A percentile compares a stretch with the other conserved stretches of the same genome.
phyloP scores from a whole-genome alignment of 139 green algal species.

The Chlorella sp. region DNA sequence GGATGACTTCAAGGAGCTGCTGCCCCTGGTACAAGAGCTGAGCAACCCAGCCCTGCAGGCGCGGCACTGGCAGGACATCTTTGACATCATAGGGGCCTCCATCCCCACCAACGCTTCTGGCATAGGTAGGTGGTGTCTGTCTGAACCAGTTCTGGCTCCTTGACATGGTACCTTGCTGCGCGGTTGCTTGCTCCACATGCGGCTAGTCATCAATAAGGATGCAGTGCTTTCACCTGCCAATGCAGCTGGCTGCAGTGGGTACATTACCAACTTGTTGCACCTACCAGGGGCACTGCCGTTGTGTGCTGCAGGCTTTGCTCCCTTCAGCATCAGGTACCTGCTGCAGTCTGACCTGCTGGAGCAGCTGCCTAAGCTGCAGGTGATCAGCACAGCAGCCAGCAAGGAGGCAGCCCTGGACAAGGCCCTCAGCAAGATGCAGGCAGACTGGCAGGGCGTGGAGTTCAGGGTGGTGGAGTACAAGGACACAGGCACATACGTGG shows the following conservation, averaged over 20 bases:
- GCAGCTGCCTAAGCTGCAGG: conserved; percentile 51
- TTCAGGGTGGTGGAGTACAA: conserved; percentile 66
- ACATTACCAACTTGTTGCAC: no score
- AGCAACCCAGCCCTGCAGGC: conserved; percentile 64
- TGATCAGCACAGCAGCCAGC: conserved; percentile 25
- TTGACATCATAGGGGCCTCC: conserved; percentile 39
- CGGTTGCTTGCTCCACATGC: no score
- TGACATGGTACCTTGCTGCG: no score
- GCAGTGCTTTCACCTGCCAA: no score
- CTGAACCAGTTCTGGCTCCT: no score
- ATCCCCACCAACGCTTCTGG: no score
- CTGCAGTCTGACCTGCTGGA: conserved; percentile 49
- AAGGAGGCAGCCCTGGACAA: conserved; percentile 62
- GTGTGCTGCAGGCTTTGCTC: no score
- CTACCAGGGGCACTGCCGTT: no score
- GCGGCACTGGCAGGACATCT: conserved; percentile 52
- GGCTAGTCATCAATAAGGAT: no score
- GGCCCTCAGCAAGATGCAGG: conserved; percentile 71
- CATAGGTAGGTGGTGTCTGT: no score
- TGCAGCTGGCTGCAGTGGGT: no score
- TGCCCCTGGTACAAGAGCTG: conserved; percentile 55
- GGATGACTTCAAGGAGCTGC: conserved; percentile 67
- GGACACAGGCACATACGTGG: conserved; percentile 72
- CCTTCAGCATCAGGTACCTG: conserved; percentile 55
- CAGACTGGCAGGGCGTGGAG: conserved; percentile 66